These are phyloP conservation scores for Jamesozyma jinghongensis DNA, from an alignment of 805 yeast species.

Conservation along the genomic window DNA sequence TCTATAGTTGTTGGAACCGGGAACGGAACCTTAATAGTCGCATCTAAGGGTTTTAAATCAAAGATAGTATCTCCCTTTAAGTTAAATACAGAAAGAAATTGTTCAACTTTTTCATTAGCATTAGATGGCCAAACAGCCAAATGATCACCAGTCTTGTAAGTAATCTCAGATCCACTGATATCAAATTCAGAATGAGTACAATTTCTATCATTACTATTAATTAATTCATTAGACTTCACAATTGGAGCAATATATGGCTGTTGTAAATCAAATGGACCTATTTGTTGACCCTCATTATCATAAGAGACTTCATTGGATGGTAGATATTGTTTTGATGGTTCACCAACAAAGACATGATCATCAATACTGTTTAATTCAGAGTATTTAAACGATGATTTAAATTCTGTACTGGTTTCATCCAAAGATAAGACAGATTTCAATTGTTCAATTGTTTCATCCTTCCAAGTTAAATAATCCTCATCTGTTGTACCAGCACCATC, in stretches of 20 bases:
- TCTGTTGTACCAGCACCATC: constrained; percentile 93
- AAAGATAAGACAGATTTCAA: constrained; percentile 56
- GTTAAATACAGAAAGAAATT: constrained; percentile 55
- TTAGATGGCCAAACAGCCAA: constrained; percentile 92
- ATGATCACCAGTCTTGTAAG: constrained; percentile 93
- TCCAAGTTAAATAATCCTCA: constrained; percentile 92
- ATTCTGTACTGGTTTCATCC: constrained; percentile 68
- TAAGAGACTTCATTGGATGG: constrained; percentile 30
- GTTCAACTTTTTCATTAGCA: constrained; percentile 61
- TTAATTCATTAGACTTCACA: constrained; percentile 54
- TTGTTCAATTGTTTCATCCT: constrained; percentile 60
- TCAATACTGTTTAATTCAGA: constrained; percentile 33
- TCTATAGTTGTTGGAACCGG: constrained; percentile 84
- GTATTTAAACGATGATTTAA: constrained; percentile 57
- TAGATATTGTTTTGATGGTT: constrained; percentile 57
- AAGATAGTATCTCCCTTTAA: constrained; percentile 49
- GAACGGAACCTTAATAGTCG: constrained; percentile 54
- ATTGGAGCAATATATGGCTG: constrained; percentile 81
- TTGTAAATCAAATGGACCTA: constrained; percentile 70
- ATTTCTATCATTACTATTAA: constrained; percentile 53
- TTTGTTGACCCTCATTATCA: constrained; percentile 31
- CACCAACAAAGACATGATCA: constrained; percentile 62
- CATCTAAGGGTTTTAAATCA: constrained; percentile 58
- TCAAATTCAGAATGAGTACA: constrained; percentile 92
- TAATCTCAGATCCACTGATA: constrained; percentile 59